A percentile compares a stretch with the other conserved stretches of the same genome.
Evolutionary conservation across 2,329 filamentous ascomycete species (phyloP).

Genomic region (Colletotrichum gloeosporioides): DNA sequence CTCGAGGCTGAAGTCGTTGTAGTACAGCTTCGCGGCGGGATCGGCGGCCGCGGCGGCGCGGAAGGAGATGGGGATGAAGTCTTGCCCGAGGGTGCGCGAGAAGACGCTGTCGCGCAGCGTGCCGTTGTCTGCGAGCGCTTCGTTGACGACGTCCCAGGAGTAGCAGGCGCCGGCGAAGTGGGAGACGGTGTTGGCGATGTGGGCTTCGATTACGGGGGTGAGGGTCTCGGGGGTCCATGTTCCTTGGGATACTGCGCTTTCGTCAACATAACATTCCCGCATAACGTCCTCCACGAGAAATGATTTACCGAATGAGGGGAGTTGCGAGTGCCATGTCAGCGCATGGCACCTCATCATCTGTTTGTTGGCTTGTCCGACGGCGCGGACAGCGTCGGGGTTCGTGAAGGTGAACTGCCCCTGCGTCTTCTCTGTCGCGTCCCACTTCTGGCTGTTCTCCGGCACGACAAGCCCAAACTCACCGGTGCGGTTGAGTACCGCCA

Average conservation of each 20-base stretch:
- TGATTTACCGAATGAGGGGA: slow-evolving; percentile 47
- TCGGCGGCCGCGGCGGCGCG: slow-evolving; percentile 51
- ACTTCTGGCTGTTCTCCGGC: slow-evolving; percentile 65
- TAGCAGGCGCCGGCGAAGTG: slow-evolving; percentile 52
- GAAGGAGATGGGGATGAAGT: slow-evolving; percentile 61
- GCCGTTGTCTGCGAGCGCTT: slow-evolving; percentile 61
- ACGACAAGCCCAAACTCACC: slow-evolving; percentile 68
- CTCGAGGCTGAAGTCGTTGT: slow-evolving; percentile 61
- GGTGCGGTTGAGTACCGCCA: slow-evolving; percentile 55
- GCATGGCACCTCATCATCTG: slow-evolving; percentile 66
- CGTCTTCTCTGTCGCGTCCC: slow-evolving; percentile 64
- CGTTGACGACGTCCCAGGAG: slow-evolving; percentile 59
- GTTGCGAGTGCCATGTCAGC: slow-evolving; percentile 67
- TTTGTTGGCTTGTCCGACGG: slow-evolving; percentile 43
- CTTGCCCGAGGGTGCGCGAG: slow-evolving; percentile 54
- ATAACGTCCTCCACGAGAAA: rapidly evolving
- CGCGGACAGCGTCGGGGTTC: slow-evolving; percentile 54
- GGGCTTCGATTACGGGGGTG: slow-evolving; percentile 50
- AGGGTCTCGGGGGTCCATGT: slow-evolving; percentile 58
- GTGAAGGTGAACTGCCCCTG: slow-evolving; percentile 65
- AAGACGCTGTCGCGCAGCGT: slow-evolving; percentile 53
- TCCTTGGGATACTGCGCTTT: slow-evolving; percentile 58
- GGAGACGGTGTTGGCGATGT: slow-evolving; percentile 50
- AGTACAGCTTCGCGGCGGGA: slow-evolving; percentile 59
- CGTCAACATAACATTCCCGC: slow-evolving; percentile 23